Evolutionary conservation across 768 basidiomycete species (phyloP), one percentile per base, ranked within the genome.

Genomic region (Tubosaeta sp.): DNA sequence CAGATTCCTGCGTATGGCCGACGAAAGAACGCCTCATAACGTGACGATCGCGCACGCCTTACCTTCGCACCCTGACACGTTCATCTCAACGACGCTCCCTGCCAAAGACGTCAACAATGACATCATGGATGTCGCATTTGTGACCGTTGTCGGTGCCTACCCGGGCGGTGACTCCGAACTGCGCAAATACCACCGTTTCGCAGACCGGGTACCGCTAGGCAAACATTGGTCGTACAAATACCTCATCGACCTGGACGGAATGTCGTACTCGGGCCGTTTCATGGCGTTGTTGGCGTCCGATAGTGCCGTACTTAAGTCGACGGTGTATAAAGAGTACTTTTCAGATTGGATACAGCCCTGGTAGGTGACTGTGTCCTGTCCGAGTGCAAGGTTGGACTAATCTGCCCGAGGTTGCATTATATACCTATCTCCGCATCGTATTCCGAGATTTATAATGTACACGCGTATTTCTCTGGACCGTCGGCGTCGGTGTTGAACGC

Each of bases 221-320:
- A 79, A 84, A 50, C 87, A 93, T 62, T 98, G 95, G 95, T 75
- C 84, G 53, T 91, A 94, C 75, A 95, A 97, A 72, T 92, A 95
- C 63, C 76, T 95, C 34, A 71, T 94, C 55, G 95, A 97, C 69
- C 69, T 98, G 53, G 95, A 97, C 63, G 95, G 95, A 14, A 95
- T 94, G 89, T 86, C 90, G 17, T 98, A 97, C 69, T 92, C 88
- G 27, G 95, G 87, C 3, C 78, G 92, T 13, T 93, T 95, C 67
- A 83, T 92, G 78, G 79, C 84, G 1, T 84, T 91, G 63, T 70
- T 93, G 61, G 86, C 85, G 39, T 93, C 88, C 50, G 92, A 95
- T 66, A 91, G 91, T 56, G 90, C 84, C 4, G 90, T 92, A 8
- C 70, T 98, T 53, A 97, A 98, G 71, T 78, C 88, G 19, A 95